phyloP scores from a whole-genome alignment of 306 rosid species.

The Dalbergia cultrata region DNA sequence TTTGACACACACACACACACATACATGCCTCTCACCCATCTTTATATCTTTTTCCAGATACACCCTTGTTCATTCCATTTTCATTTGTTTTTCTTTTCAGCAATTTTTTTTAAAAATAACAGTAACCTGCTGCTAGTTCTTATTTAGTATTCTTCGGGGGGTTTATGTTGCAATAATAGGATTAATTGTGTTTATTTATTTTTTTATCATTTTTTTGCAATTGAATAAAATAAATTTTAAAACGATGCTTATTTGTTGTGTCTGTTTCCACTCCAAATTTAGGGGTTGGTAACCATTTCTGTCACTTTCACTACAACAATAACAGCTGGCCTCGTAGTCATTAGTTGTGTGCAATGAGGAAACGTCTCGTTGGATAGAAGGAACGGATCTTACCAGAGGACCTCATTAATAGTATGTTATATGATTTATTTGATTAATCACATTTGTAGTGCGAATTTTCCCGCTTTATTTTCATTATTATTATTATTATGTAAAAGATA shows the following conservation, averaged over 20 bases:
- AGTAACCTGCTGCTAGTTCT: not conserved
- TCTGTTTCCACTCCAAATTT: constrained; percentile 21
- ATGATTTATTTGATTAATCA: not conserved
- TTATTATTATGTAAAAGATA: not conserved
- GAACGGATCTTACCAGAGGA: constrained; percentile 14
- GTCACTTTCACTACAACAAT: constrained; percentile 44
- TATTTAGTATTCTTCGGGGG: not conserved
- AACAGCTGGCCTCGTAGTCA: constrained; percentile 48
- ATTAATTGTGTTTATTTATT: not conserved
- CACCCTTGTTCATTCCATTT: constrained; percentile 25
- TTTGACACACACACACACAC: constrained; percentile 67
- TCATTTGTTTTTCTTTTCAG: not conserved
- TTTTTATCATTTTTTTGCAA: not conserved
- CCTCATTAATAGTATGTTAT: constrained; percentile 18
- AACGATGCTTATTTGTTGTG: constrained; percentile 19
- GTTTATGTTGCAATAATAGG: not conserved
- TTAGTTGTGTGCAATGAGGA: constrained; percentile 39
- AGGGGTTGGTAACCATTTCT: constrained; percentile 41
- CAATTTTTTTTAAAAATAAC: not conserved
- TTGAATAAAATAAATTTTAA: not conserved
- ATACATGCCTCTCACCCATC: constrained; percentile 42
- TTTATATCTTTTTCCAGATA: constrained; percentile 31
- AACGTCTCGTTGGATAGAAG: constrained; percentile 33
- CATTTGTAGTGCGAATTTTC: not conserved
- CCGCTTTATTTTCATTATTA: not conserved